A percentile compares a stretch with the other conserved stretches of the same genome.
These are phyloP conservation scores for Incumbomyces lentus DNA, from an alignment of 2,329 filamentous ascomycete genomes.

Conservation along the genomic window DNA sequence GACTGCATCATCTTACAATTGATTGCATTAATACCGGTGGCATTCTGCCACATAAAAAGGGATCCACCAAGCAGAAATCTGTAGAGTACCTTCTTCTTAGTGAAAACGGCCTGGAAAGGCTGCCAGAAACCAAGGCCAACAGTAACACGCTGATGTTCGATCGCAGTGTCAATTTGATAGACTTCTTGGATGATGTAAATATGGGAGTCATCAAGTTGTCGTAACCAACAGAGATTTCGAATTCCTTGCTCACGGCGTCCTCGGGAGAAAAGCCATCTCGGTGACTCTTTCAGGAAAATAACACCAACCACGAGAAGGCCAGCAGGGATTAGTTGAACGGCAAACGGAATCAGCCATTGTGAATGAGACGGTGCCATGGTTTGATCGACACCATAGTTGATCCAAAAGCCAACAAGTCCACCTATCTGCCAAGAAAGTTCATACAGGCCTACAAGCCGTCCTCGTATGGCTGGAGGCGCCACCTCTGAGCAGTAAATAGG, in stretches of 20 bases:
- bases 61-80: constrained; percentile 63
- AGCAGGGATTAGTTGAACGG: constrained; percentile 31
- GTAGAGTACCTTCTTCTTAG: constrained; percentile 51
- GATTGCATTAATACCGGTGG: constrained; percentile 58
- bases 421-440: constrained; percentile 47
- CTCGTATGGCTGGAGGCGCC: constrained; percentile 48
- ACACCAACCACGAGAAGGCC: constrained; percentile 42
- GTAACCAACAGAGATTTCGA: constrained; percentile 39
- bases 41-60: constrained; percentile 73
- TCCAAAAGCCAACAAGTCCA: constrained; percentile 43
- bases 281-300: constrained; percentile 54
- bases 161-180: constrained; percentile 56
- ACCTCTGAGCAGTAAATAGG: constrained; percentile 53
- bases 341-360: constrained; percentile 35
- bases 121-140: constrained; percentile 67
- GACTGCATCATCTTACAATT: constrained; percentile 25
- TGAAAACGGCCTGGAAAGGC: constrained; percentile 50
- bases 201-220: constrained; percentile 31
- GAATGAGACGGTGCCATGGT: constrained; percentile 26
- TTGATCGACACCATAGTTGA: constrained; percentile 45
- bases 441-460: constrained; percentile 49
- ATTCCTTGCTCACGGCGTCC: constrained; percentile 58
- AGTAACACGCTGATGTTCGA: constrained; percentile 52
- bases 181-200: constrained; percentile 66
- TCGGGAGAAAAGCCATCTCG: constrained; percentile 59